Base-by-base conservation (phyloP, 352 stramenopile genomes). In the Phytopythium montanum region DNA sequence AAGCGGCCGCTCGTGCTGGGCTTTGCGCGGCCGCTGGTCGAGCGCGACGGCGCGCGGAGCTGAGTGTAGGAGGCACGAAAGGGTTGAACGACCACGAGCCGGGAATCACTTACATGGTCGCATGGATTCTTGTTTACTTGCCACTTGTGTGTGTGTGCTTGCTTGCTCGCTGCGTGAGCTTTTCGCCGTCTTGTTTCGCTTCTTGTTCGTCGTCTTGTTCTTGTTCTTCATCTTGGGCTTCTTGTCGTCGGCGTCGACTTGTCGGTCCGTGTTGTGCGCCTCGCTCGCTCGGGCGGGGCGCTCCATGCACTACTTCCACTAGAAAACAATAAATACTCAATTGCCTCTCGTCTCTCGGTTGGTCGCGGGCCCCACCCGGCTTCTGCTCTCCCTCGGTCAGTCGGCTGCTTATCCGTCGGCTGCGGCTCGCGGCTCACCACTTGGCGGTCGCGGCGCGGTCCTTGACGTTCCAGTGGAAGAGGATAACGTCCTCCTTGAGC, bases 381-480 rank as follows among this genome's bases (percentile, higher is more conserved):
- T n/a, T n/a, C n/a, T n/a, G n/a, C n/a, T n/a, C n/a, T n/a, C n/a
- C n/a, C n/a, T n/a, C n/a, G n/a, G n/a, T 2, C 49, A 4, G 9
- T 46, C 23, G 16, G 31, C n/a, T 39, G 23, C 26, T 26, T 48
- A 16, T 33, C 21, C 29, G 28, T 41, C 19, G 7, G 34, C 10
- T 13, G n/a, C 44, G 44, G 41, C 56, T 46, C 23, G 25, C 28
- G n/a, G 23, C 66, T 56, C 69, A 75, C 67, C 67, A 78, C 61
- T 75, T 75, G 14, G 67, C 60, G 5, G 61, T 59, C n/a, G 79
- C 76, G 16, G 68, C 64, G 44, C 74, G 70, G 53, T 90, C 82
- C 61, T 91, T 90, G 9, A 76, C 81, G 53, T 92, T 89, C 85
- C 85, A 94, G 64, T 92, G 78, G 65, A 89, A 94, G 29, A 94